phyloP scores from a whole-genome alignment of 805 yeast genomes.

The Isabelozyma pseudorhagii region DNA sequence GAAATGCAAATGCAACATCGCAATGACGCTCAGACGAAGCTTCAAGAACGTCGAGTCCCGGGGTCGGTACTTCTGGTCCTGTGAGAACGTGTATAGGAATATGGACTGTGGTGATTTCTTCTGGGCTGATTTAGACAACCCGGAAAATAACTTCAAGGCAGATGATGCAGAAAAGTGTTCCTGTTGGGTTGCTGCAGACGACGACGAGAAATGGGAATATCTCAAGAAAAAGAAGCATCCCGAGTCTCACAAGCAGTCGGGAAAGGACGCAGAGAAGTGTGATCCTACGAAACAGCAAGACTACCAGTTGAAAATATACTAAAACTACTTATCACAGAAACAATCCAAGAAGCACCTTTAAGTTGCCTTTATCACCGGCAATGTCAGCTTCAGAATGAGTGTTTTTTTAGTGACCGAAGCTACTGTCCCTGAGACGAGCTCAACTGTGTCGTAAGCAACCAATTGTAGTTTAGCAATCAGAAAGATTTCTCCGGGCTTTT shows the following conservation, averaged over 20 bases:
- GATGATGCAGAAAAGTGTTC: conserved; percentile 31
- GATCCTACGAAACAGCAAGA: too few relatives aligned
- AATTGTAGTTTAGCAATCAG: conserved; percentile 3
- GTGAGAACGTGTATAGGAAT: conserved; percentile 45
- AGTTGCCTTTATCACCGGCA: neutral
- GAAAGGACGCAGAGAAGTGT: too few relatives aligned
- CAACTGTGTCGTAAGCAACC: conserved; percentile 1
- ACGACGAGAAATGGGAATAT: conserved; percentile 15
- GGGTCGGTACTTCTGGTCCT: conserved; percentile 68
- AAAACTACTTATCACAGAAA: neutral
- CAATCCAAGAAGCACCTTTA: neutral
- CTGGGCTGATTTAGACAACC: conserved; percentile 45
- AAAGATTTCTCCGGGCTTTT: conserved; percentile 4
- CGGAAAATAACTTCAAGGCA: conserved; percentile 29
- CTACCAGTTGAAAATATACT: too few relatives aligned
- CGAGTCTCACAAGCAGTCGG: too few relatives aligned
- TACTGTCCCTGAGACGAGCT: conserved; percentile 4
- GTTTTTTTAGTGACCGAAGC: neutral
- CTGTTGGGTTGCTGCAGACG: conserved; percentile 47
- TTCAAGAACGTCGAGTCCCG: conserved; percentile 42
- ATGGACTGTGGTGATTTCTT: conserved; percentile 47
- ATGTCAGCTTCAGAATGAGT: neutral
- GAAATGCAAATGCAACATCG: conserved; percentile 44
- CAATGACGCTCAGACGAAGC: conserved; percentile 58
- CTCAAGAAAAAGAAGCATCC: neutral